Conservation (phyloP, 2,329 filamentous ascomycete species). For the Aspergillus sp. region DNA sequence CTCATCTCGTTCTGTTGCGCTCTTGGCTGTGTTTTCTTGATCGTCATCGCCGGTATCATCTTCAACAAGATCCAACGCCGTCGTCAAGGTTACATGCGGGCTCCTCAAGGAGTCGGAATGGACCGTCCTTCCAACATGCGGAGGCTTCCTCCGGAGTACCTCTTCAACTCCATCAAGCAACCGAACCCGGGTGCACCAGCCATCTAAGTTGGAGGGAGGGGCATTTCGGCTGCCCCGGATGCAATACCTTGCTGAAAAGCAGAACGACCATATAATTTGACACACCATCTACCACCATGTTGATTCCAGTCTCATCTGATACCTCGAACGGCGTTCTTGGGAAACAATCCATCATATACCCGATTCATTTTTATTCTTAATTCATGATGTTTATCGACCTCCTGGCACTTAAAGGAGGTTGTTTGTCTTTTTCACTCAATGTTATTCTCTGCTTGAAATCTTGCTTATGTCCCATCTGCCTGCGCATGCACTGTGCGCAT, state of each 20-base stretch:
- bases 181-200: slow-evolving; percentile 37
- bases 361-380: slow-evolving; percentile 36
- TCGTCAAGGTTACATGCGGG: slow-evolving; percentile 49
- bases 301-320: slow-evolving; percentile 21
- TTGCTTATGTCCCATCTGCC: slow-evolving; percentile 7
- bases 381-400: slow-evolving; percentile 20
- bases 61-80: slow-evolving; percentile 51
- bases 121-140: slow-evolving; percentile 50
- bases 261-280: slow-evolving; percentile 13
- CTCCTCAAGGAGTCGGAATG: slow-evolving; percentile 47
- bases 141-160: slow-evolving; percentile 50
- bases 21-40: slow-evolving; percentile 51
- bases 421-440: slow-evolving; percentile 16
- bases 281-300: slow-evolving; percentile 9
- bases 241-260: not conserved
- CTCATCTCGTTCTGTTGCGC: slow-evolving; percentile 51
- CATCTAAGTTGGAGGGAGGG: slow-evolving; percentile 28
- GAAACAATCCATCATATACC: slow-evolving; percentile 37
- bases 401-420: slow-evolving; percentile 14
- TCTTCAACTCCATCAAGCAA: slow-evolving; percentile 45
- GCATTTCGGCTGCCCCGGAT: slow-evolving; percentile 5
- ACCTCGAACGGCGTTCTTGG: slow-evolving; percentile 28
- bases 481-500: slow-evolving; percentile 13
- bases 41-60: slow-evolving; percentile 50
- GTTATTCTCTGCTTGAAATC: too few relatives aligned